Conservation (phyloP, 192 early-diverging fungal genomes). For the Entrophospora sp. region DNA sequence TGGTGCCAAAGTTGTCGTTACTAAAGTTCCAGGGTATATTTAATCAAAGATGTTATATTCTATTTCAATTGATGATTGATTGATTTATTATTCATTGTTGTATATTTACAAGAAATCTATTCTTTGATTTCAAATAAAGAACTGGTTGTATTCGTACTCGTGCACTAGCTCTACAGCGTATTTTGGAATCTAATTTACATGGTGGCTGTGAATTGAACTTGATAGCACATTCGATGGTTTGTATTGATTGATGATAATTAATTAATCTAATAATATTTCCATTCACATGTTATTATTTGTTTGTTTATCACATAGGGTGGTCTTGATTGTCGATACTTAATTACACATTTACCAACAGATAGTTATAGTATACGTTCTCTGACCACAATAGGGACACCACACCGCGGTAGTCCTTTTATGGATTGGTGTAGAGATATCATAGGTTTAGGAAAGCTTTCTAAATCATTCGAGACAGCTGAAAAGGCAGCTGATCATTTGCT, state of each 20-base stretch:
- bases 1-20: constrained; percentile 74
- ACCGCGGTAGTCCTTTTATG: constrained; percentile 89
- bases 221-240: constrained; percentile 87
- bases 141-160: constrained; percentile 64
- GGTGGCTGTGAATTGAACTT: constrained; percentile 72
- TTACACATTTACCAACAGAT: constrained; percentile 68
- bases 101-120: not conserved
- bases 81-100: not conserved
- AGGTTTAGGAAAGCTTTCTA: constrained; percentile 62
- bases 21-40: constrained; percentile 56
- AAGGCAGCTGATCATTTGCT: too few relatives aligned
- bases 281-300: not conserved
- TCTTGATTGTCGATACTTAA: constrained; percentile 85
- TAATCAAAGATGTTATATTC: too few relatives aligned
- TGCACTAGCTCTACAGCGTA: constrained; percentile 64
- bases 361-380: constrained; percentile 70
- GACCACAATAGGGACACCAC: constrained; percentile 90
- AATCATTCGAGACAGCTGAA: too few relatives aligned
- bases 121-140: constrained; percentile 19
- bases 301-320: too few relatives aligned
- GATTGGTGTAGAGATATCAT: constrained; percentile 85
- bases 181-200: constrained; percentile 46
- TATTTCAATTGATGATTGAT: too few relatives aligned
- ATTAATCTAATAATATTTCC: not conserved
- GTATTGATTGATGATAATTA: not conserved